A percentile compares a stretch with the other conserved stretches of the same genome.
These are phyloP conservation scores for Przewalskia tangutica DNA, from an alignment of 257 asterid species.

Conservation along the genomic window DNA sequence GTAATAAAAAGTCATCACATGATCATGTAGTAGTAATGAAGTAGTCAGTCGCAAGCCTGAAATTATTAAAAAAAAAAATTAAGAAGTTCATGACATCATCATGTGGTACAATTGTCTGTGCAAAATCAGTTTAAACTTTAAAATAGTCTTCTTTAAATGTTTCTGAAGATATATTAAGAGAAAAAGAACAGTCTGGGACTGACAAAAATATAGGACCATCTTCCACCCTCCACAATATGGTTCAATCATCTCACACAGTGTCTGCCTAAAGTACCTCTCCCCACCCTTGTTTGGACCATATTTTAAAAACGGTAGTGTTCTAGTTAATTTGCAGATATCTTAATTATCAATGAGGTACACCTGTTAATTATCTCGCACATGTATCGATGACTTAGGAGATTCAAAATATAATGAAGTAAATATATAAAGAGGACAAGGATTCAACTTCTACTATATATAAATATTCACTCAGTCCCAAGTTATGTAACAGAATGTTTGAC, in stretches of 20 bases:
- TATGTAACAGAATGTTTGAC: no score
- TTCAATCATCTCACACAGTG: background rate
- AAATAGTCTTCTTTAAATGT: background rate
- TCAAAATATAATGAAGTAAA: background rate
- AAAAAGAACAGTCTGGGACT: background rate
- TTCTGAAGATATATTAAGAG: background rate
- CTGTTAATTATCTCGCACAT: background rate
- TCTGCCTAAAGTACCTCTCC: background rate
- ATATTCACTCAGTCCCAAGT: no score
- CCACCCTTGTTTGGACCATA: background rate
- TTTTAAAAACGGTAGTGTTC: background rate
- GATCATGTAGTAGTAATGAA: constrained; percentile 2
- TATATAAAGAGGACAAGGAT: background rate
- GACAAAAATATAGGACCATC: background rate
- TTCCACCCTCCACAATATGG: background rate
- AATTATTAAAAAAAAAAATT: no score
- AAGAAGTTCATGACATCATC: background rate
- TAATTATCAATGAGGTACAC: background rate
- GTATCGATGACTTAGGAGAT: background rate
- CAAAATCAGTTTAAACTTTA: background rate
- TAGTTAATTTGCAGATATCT: background rate
- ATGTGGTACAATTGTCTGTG: background rate
- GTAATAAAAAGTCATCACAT: background rate
- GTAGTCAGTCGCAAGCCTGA: no score
- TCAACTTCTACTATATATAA: background rate